These are phyloP conservation scores for Penicillium salamii DNA, from an alignment of 495 filamentous ascomycete genomes.

Conservation along the genomic window DNA sequence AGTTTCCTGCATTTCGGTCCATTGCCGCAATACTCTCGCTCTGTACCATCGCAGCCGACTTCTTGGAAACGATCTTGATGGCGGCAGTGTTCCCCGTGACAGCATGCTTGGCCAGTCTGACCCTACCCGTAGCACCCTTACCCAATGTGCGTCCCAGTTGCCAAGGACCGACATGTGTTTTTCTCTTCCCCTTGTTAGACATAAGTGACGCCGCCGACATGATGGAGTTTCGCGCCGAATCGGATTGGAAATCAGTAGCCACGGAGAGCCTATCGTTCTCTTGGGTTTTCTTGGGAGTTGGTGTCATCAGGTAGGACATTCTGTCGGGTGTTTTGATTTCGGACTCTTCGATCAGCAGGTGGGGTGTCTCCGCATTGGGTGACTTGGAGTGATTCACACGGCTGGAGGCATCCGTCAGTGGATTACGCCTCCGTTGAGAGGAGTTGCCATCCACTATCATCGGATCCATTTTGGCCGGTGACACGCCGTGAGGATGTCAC, in stretches of 20 bases:
- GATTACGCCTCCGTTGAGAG: constrained; percentile 38
- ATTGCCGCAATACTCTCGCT: constrained; percentile 75
- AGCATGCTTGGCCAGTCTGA: constrained; percentile 76
- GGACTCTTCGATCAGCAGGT: constrained; percentile 21
- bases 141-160: constrained; percentile 82
- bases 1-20: constrained; percentile 52
- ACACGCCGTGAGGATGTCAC: too few relatives aligned
- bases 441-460: constrained; percentile 18
- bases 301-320: constrained; percentile 38
- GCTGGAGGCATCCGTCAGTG: constrained; percentile 48
- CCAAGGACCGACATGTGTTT: constrained; percentile 88
- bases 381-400: constrained; percentile 41
- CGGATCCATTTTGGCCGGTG: constrained; percentile 11
- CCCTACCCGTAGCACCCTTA: constrained; percentile 77
- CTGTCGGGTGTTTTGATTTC: constrained; percentile 32
- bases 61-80: constrained; percentile 89
- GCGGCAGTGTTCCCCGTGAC: constrained; percentile 74
- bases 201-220: constrained; percentile 66
- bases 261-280: constrained; percentile 55
- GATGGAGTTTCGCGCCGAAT: constrained; percentile 67
- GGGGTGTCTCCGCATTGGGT: constrained; percentile 22
- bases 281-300: constrained; percentile 34
- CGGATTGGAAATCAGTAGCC: constrained; percentile 47
- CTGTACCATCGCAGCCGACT: constrained; percentile 64
- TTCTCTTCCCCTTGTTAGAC: constrained; percentile 59